A percentile compares a stretch with the other conserved stretches of the same genome.
Evolutionary conservation across 768 basidiomycete species (phyloP).

Genomic region (Tephrocybe sp.): DNA sequence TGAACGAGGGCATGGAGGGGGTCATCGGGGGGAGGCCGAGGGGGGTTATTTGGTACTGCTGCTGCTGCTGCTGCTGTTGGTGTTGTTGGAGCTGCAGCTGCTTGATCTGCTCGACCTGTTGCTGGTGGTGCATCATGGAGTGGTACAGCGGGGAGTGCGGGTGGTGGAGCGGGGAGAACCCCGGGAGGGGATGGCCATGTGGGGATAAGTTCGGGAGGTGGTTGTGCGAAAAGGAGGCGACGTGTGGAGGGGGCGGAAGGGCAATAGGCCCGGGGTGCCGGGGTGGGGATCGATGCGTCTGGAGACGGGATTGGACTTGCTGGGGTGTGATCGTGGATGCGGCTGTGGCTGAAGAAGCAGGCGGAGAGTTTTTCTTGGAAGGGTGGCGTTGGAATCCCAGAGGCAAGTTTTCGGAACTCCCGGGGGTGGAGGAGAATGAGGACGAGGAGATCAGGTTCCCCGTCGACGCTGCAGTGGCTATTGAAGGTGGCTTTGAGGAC

Average conservation of each 20-base stretch:
- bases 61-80: conserved; percentile 12
- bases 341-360: not conserved
- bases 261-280: conserved; percentile 73
- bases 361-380: not conserved
- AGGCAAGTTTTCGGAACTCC: conserved; percentile 11
- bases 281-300: conserved; percentile 21
- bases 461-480: conserved; percentile 7
- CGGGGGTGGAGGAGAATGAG: conserved; percentile 11
- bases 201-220: conserved; percentile 22
- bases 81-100: conserved; percentile 36
- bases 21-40: conserved; percentile 89
- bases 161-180: conserved; percentile 30
- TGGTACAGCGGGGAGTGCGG: conserved; percentile 37
- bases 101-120: conserved; percentile 37
- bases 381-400: not conserved
- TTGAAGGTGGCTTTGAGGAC: conserved; percentile 11
- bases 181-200: conserved; percentile 21
- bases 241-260: conserved; percentile 58
- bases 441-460: conserved; percentile 13
- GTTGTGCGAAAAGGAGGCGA: conserved; percentile 35
- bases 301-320: not conserved
- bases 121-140: conserved; percentile 14
- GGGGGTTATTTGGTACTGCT: conserved; percentile 53
- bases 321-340: not conserved
- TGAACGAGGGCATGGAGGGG: conserved; percentile 97